Percentiles rank a stretch among this genome's conserved stretches.
Evolutionary conservation across 2,329 filamentous ascomycete species (phyloP).

Genomic region (Microsporum canis): DNA sequence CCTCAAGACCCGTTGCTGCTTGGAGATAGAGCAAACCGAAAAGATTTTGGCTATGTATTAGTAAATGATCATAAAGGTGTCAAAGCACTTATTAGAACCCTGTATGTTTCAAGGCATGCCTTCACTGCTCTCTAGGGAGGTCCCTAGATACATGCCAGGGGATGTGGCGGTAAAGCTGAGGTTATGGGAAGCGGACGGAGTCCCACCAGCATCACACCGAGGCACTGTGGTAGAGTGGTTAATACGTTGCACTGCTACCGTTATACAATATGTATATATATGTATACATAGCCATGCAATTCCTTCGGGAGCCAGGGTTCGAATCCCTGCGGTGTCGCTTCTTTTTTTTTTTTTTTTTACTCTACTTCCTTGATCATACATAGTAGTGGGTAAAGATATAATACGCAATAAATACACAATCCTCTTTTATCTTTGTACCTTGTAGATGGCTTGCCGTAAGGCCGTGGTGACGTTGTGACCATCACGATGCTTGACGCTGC

Average conservation of each 20-base stretch:
- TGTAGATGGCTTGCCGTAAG: neutral
- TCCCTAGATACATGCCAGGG: neutral
- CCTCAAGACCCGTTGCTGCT: no score
- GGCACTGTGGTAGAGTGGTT: conserved; percentile 5
- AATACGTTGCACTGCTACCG: conserved; percentile 5
- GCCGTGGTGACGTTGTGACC: neutral
- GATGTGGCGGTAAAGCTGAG: neutral
- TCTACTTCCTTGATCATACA: neutral
- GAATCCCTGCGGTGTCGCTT: conserved; percentile 3
- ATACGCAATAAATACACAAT: no score
- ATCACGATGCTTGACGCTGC: neutral
- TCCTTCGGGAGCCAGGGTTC: conserved; percentile 5
- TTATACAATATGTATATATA: neutral
- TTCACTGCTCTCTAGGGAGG: neutral
- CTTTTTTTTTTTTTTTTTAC: neutral
- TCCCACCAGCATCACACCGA: neutral
- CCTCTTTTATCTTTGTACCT: neutral
- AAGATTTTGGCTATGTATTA: no score
- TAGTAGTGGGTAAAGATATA: no score
- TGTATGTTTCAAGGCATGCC: neutral
- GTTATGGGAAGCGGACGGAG: neutral
- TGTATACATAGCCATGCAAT: conserved; percentile 4
- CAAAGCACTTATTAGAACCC: no score
- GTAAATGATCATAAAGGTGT: no score
- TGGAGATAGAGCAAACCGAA: no score